Base-by-base conservation (phyloP, 306 rosid genomes). In the Lithocarpus polystachyus region DNA sequence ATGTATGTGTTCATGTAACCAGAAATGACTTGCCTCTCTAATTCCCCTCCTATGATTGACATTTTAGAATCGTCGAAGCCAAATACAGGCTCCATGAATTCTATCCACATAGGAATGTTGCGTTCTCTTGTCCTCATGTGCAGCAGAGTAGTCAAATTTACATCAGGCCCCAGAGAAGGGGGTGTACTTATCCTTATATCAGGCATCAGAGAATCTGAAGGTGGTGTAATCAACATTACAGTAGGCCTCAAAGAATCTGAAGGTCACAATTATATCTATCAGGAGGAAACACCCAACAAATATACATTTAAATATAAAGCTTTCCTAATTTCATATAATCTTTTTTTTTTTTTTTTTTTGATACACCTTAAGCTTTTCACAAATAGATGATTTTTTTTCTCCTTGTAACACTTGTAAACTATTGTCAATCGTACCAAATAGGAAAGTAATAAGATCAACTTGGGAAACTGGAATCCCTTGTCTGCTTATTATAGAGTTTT, bases 401-500 rank as follows among this genome's bases (percentile, higher is more conserved):
- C 43, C 22, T 29, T 17, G 40, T 10, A 29, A 59, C 5, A 24
- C 5, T 29, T 29, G 70, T 6, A 64, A 29, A 64, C 70, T 15
- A 28, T 6, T 29, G 65, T 75, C 78, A 59, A 53, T 68, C 51
- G 18, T 90, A 92, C 98, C 98, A 64, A 83, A 91, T 68, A 92
- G 93, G 81, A 94, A 94, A 76, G 93, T 87, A 81, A 89, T 86
- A 37, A 92, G 94, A 19, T 89, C 53, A 85, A 77, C 79, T 76
- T 92, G 83, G 85, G 97, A 85, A 86, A 89, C 90, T 73, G 77
- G 90, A 84, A 84, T 92, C 79, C 94, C 92, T 53, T 88, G 97
- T 86, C 91, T 84, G 86, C 89, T 86, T 84, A 81, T 78, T 62
- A 92, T 84, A 53, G 84, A 88, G 76, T 84, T 79, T 19, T 93